Evolutionary conservation across 345 rosid genomes (phyloP), one percentile per base, ranked within the genome.

Genomic region (Eucalyptus dawsonii): DNA sequence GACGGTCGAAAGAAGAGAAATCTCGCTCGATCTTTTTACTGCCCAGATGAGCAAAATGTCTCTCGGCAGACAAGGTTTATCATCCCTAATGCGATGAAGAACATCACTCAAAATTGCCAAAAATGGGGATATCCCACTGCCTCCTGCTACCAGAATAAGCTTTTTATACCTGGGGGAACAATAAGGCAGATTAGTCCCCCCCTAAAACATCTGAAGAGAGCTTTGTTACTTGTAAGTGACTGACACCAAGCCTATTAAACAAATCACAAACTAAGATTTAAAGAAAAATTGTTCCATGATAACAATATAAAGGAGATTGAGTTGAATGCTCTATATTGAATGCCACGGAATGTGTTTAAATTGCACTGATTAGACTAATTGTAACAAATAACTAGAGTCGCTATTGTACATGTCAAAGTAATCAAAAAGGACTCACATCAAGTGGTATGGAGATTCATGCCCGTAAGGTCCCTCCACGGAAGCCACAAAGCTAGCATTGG

Each of bases 391-490:
- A 31, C 11, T 60, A 31, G 51, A 31, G 69, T 31, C 11, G 22
- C 85, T 44, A 42, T 76, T 44, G 42, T 15, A 11, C 40, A 49
- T 65, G 86, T 19, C 65, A 49, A 40, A 88, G 29, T 51, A 72
- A 34, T 47, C 3, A 65, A 60, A 89, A 87, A 86, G n/a, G 88
- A 89, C 94, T 88, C 91, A 93, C 95, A 88, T 91, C 88, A 93
- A 90, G 87, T 93, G 93, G 80, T 91, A 91, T 12, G 92, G 93
- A 29, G 87, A 88, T 91, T 94, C 94, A 89, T 94, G 94, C 16
- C 94, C 95, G 29, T 94, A 94, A 89, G 95, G 94, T 69, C 95
- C 95, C 90, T 94, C 95, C 24, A 93, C 93, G 88, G 91, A 91
- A 87, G 92, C 93, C 91, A 91, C 92, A 44, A 93, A 76, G 80